Conservation (phyloP, 2,329 filamentous ascomycete species). For the Aspergillus clavatus region DNA sequence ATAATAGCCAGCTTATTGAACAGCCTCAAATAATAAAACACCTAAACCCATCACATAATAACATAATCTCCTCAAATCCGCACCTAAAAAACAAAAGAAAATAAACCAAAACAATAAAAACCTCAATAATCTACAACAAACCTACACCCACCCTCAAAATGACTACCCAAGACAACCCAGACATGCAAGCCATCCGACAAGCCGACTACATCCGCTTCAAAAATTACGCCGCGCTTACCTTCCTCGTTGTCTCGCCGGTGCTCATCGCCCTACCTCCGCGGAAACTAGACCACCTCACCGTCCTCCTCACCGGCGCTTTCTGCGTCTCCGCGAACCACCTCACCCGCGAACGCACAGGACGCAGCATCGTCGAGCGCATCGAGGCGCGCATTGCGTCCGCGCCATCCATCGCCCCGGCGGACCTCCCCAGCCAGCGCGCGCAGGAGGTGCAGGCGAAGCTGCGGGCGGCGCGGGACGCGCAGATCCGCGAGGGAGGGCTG, state of each 20-base stretch:
- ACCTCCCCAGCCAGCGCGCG: conserved; percentile 32
- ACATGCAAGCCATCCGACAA: conserved; percentile 19
- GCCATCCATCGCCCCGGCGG: conserved; percentile 6
- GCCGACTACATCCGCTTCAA: conserved; percentile 40
- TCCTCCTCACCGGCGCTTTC: conserved; percentile 37
- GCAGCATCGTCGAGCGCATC: conserved; percentile 32
- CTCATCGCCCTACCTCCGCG: conserved; percentile 35
- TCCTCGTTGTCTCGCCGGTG: conserved; percentile 32
- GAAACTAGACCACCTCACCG: conserved; percentile 34
- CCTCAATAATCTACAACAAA: no score
- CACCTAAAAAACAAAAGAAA: no score
- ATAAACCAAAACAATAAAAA: no score
- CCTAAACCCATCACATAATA: no score
- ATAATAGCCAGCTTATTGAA: no score
- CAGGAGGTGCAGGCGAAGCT: conserved; percentile 30
- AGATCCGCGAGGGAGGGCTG: conserved; percentile 18
- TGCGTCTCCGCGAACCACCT: conserved; percentile 37
- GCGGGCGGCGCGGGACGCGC: conserved; percentile 24
- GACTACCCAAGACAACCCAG: conserved; percentile 7
- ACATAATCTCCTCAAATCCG: no score
- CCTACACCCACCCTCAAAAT: background rate
- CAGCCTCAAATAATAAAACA: no score
- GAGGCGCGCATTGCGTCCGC: conserved; percentile 23
- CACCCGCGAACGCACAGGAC: conserved; percentile 34
- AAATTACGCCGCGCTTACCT: conserved; percentile 35